Evolutionary conservation across 768 basidiomycete genomes (phyloP).

Genomic region (Amyloporia xantha): DNA sequence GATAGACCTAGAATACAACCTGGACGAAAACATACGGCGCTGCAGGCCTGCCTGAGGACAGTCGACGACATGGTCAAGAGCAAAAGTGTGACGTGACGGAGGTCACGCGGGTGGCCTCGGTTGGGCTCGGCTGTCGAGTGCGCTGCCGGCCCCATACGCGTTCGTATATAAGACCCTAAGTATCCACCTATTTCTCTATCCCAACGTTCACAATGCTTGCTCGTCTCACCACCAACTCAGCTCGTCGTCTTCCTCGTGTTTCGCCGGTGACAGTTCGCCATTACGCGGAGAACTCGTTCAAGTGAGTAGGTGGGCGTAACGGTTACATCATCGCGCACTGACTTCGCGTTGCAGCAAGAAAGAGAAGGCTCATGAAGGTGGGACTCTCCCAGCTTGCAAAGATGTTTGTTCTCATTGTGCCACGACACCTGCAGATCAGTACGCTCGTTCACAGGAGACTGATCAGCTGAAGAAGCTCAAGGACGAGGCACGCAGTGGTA

Average conservation of each 20-base stretch:
- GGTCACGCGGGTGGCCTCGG: slow-evolving; percentile 20
- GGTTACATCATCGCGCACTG: neutral
- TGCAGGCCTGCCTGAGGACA: slow-evolving; percentile 54
- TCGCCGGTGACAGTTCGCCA: slow-evolving; percentile 46
- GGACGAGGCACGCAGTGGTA: slow-evolving; percentile 36
- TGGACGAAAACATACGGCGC: slow-evolving; percentile 33
- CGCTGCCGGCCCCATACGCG: slow-evolving; percentile 5
- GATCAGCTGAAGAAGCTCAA: slow-evolving; percentile 54
- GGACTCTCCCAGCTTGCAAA: too few relatives aligned
- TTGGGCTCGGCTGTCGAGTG: slow-evolving; percentile 17
- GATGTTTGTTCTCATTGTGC: too few relatives aligned
- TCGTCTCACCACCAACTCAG: slow-evolving; percentile 27
- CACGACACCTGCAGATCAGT: slow-evolving; percentile 48
- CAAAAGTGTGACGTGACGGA: slow-evolving; percentile 35
- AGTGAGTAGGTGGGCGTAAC: slow-evolving; percentile 35
- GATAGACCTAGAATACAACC: neutral
- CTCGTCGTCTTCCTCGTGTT: slow-evolving; percentile 26
- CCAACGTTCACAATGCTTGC: slow-evolving; percentile 35
- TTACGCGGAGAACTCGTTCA: slow-evolving; percentile 57
- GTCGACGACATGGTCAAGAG: slow-evolving; percentile 56
- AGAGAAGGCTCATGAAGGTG: slow-evolving; percentile 67
- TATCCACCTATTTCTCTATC: slow-evolving; percentile 11
- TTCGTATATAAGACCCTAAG: slow-evolving; percentile 3
- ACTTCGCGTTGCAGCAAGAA: slow-evolving; percentile 47
- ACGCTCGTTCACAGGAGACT: slow-evolving; percentile 50